A percentile compares a stretch with the other conserved stretches of the same genome.
Evolutionary conservation across 2,329 filamentous ascomycete species (phyloP).

Genomic region (Ophiocordyceps camponoti-saundersi): DNA sequence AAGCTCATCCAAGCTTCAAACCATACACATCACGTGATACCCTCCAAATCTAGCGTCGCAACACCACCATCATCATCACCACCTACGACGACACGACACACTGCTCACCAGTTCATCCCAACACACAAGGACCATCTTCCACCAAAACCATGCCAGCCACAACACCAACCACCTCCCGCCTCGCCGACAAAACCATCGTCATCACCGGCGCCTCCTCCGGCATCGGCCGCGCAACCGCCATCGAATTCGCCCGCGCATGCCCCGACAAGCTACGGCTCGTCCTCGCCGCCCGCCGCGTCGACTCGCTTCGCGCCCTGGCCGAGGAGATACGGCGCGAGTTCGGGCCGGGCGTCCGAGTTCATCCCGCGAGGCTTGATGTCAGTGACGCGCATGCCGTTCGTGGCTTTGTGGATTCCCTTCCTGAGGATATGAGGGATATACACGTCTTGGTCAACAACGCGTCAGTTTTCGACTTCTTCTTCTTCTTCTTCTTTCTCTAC

Average conservation of each 20-base stretch:
- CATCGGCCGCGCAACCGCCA: slow-evolving; percentile 68
- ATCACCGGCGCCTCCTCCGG: slow-evolving; percentile 88
- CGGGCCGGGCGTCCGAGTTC: slow-evolving; percentile 62
- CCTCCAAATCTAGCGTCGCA: no score
- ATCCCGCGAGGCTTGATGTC: slow-evolving; percentile 74
- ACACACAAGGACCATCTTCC: neutral
- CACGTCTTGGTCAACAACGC: slow-evolving; percentile 93
- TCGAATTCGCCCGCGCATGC: slow-evolving; percentile 81
- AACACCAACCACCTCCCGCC: slow-evolving; percentile 51
- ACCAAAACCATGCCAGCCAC: slow-evolving; percentile 17
- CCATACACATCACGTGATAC: no score
- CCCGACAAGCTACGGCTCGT: slow-evolving; percentile 69
- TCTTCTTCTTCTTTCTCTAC: no score
- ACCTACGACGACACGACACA: neutral
- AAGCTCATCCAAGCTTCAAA: no score
- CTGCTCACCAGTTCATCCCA: neutral
- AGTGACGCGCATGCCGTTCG: slow-evolving; percentile 61
- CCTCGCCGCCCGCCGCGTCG: slow-evolving; percentile 73
- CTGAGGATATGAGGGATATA: slow-evolving; percentile 68
- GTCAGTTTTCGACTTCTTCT: slow-evolving; percentile 29
- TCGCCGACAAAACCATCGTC: slow-evolving; percentile 81
- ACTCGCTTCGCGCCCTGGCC: slow-evolving; percentile 60
- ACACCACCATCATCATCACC: no score
- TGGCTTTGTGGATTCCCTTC: slow-evolving; percentile 54
- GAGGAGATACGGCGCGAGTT: slow-evolving; percentile 61